phyloP scores from a whole-genome alignment of 2,329 filamentous ascomycete species.

The Exophiala xenobiotica region DNA sequence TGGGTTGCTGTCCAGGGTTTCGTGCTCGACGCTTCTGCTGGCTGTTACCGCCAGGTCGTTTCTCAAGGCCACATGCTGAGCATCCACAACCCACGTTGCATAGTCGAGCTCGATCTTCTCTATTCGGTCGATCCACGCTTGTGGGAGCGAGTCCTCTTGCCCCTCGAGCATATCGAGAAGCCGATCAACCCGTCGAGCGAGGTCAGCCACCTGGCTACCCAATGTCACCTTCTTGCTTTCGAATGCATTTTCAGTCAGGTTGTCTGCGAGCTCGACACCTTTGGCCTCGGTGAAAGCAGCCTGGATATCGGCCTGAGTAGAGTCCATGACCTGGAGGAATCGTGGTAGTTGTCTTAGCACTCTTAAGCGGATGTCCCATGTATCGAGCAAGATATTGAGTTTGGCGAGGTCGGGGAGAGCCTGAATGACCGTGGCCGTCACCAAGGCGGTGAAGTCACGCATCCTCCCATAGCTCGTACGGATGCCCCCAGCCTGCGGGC shows the following conservation, averaged over 20 bases:
- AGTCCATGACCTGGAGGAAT: constrained; percentile 63
- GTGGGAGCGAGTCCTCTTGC: constrained; percentile 76
- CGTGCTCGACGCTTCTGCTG: constrained; percentile 14
- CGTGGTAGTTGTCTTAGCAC: constrained; percentile 72
- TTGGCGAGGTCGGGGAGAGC: constrained; percentile 77
- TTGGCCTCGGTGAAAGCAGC: constrained; percentile 36
- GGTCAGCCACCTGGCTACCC: constrained; percentile 65
- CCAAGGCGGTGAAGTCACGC: constrained; percentile 84
- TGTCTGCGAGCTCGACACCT: constrained; percentile 18
- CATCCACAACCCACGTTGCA: constrained; percentile 75
- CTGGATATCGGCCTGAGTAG: constrained; percentile 38
- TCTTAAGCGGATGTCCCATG: constrained; percentile 74
- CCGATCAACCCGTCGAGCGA: constrained; percentile 73
- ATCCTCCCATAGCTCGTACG: constrained; percentile 63
- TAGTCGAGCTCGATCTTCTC: constrained; percentile 77
- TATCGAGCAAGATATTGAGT: constrained; percentile 68
- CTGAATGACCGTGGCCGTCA: constrained; percentile 89
- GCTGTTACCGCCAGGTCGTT: constrained; percentile 50
- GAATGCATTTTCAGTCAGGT: constrained; percentile 40
- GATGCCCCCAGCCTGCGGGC: constrained; percentile 40
- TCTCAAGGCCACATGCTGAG: constrained; percentile 71
- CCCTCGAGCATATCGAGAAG: constrained; percentile 89
- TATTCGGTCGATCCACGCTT: constrained; percentile 82
- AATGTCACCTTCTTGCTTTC: constrained; percentile 55
- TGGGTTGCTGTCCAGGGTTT: constrained; percentile 20